Percentiles rank a stretch among this genome's conserved stretches.
These are phyloP conservation scores for Sordaria brevicollis DNA, from an alignment of 495 filamentous ascomycete species.

Conservation along the genomic window DNA sequence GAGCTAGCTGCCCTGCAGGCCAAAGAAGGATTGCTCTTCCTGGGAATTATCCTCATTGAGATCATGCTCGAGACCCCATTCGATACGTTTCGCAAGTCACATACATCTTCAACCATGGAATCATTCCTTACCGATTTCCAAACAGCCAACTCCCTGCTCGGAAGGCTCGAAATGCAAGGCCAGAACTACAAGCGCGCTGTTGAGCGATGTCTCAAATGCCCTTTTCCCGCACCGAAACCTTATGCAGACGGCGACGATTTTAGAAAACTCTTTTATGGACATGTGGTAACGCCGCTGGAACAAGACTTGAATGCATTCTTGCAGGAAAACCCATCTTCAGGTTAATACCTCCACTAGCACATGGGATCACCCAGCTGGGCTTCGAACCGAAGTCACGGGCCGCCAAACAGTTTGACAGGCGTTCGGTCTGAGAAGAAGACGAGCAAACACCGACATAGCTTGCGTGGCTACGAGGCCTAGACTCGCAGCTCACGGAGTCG, in stretches of 20 bases:
- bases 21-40: conserved; percentile 1
- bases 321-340: too few relatives aligned
- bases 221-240: background rate
- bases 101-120: background rate
- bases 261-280: background rate
- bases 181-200: conserved; percentile 8
- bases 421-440: too few relatives aligned
- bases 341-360: too few relatives aligned
- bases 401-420: too few relatives aligned
- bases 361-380: too few relatives aligned
- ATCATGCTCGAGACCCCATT: conserved; percentile 4
- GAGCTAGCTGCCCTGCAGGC: background rate
- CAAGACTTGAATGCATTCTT: background rate
- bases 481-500: background rate
- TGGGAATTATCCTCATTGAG: conserved; percentile 12
- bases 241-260: background rate
- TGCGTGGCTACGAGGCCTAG: background rate
- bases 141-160: background rate
- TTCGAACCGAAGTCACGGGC: background rate
- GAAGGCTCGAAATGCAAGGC: background rate
- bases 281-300: background rate
- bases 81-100: background rate
- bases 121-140: background rate
- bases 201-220: conserved; percentile 1
- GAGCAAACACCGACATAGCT: too few relatives aligned